These are phyloP conservation scores for Symbiodinium natans DNA, from an alignment of 73 alveolate species.

Conservation along the genomic window DNA sequence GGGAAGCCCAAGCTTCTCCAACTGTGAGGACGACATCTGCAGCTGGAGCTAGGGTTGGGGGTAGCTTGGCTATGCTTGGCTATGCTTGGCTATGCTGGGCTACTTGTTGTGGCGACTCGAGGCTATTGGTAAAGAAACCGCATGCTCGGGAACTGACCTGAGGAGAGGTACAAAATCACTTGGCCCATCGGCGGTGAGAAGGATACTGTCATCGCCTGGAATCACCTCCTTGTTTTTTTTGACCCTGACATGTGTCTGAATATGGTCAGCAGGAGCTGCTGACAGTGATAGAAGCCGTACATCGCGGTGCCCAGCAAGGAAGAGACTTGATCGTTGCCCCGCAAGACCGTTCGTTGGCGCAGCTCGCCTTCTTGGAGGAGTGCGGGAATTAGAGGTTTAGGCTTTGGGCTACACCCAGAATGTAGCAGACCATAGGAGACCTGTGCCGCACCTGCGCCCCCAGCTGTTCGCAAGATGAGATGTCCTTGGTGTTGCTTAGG, in stretches of 20 bases:
- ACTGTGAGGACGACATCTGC: slow-evolving; percentile 36
- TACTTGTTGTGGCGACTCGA: background rate
- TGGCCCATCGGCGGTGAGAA: slow-evolving; percentile 68
- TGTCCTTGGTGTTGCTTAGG: background rate
- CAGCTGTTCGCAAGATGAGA: no score
- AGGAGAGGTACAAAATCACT: slow-evolving; percentile 75
- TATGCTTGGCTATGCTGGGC: no score
- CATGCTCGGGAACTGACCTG: no score
- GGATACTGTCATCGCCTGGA: background rate
- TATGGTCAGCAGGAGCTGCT: slow-evolving; percentile 12
- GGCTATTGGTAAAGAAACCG: background rate
- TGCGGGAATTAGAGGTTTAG: background rate
- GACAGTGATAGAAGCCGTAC: slow-evolving; percentile 28
- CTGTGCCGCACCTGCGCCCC: no score
- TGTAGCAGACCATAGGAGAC: background rate
- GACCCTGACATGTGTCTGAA: no score
- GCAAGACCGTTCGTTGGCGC: slow-evolving; percentile 59
- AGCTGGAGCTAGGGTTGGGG: slow-evolving; percentile 72
- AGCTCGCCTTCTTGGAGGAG: background rate
- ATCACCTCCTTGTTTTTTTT: no score
- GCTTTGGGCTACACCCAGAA: background rate
- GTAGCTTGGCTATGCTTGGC: slow-evolving; percentile 27
- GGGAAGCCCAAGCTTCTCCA: background rate
- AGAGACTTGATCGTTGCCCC: slow-evolving; percentile 76
- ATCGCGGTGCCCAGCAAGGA: slow-evolving; percentile 82